Conservation (phyloP, 2,329 filamentous ascomycete genomes). For the Tolypocladium guangdongense region DNA sequence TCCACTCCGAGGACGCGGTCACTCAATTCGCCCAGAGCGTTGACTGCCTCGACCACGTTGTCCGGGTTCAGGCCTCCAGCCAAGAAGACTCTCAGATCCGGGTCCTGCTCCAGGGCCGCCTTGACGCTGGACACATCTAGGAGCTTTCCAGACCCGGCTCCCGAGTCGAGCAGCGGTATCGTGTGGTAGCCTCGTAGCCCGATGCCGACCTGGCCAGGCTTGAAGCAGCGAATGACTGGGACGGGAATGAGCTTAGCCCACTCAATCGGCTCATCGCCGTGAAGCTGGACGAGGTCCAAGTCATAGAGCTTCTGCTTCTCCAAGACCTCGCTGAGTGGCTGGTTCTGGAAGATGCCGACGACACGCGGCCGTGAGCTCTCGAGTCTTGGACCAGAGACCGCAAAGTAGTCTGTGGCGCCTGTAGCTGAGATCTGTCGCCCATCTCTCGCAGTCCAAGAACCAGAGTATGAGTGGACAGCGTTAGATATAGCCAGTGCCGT, state of each 20-base stretch:
- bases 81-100: conserved; percentile 63
- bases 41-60: conserved; percentile 62
- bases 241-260: conserved; percentile 87
- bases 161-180: conserved; percentile 77
- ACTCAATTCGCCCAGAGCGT: conserved; percentile 46
- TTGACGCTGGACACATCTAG: conserved; percentile 64
- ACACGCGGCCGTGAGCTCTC: conserved; percentile 56
- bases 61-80: conserved; percentile 75
- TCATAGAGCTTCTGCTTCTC: conserved; percentile 63
- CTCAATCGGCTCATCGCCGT: conserved; percentile 84
- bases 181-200: conserved; percentile 70
- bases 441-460: conserved; percentile 23
- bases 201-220: conserved; percentile 62
- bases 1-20: conserved; percentile 71
- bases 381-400: conserved; percentile 34
- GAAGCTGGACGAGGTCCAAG: conserved; percentile 85
- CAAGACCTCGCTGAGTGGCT: conserved; percentile 73
- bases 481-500: conserved; percentile 72
- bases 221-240: conserved; percentile 80
- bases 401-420: conserved; percentile 60
- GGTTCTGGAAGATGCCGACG: conserved; percentile 90
- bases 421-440: conserved; percentile 15
- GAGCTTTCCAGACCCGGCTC: conserved; percentile 69
- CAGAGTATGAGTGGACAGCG: conserved; percentile 59
- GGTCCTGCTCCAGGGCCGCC: conserved; percentile 52